phyloP scores from a whole-genome alignment of 306 rosid genomes.

The Glycyrrhiza uralensis region DNA sequence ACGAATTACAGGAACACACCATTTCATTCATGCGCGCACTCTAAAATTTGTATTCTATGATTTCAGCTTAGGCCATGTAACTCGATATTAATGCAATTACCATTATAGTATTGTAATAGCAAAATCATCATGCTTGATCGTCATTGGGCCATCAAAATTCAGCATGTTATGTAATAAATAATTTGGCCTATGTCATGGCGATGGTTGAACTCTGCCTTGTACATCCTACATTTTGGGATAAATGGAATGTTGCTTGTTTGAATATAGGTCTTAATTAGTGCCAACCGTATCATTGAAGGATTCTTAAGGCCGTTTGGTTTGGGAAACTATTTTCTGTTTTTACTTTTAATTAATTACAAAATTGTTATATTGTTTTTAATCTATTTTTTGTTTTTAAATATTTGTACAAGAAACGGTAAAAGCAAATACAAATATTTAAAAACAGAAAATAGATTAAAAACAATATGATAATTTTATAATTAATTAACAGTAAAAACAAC shows the following conservation, averaged over 20 bases:
- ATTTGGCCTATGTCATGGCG: slow-evolving; percentile 23
- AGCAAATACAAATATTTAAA: too few relatives aligned
- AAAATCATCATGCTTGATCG: slow-evolving; percentile 26
- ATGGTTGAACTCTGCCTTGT: slow-evolving; percentile 27
- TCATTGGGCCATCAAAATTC: slow-evolving; percentile 13
- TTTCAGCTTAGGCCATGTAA: slow-evolving; percentile 19
- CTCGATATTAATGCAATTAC: slow-evolving; percentile 10
- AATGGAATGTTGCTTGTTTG: slow-evolving; percentile 8
- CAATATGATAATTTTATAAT: too few relatives aligned
- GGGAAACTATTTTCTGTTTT: too few relatives aligned
- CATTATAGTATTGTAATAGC: slow-evolving; percentile 7
- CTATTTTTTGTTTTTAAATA: too few relatives aligned
- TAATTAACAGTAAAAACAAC: too few relatives aligned
- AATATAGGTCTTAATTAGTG: neutral
- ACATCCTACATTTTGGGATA: slow-evolving; percentile 16
- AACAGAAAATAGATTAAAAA: too few relatives aligned
- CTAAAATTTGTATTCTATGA: neutral
- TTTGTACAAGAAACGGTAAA: too few relatives aligned
- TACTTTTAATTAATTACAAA: too few relatives aligned
- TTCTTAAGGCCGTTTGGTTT: too few relatives aligned
- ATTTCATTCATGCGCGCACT: neutral
- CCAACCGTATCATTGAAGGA: neutral
- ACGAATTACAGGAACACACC: neutral
- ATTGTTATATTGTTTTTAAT: too few relatives aligned
- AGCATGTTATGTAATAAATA: slow-evolving; percentile 20